These are phyloP conservation scores for Metarhizium rileyi DNA, from an alignment of 2,329 filamentous ascomycete genomes.

Conservation along the genomic window DNA sequence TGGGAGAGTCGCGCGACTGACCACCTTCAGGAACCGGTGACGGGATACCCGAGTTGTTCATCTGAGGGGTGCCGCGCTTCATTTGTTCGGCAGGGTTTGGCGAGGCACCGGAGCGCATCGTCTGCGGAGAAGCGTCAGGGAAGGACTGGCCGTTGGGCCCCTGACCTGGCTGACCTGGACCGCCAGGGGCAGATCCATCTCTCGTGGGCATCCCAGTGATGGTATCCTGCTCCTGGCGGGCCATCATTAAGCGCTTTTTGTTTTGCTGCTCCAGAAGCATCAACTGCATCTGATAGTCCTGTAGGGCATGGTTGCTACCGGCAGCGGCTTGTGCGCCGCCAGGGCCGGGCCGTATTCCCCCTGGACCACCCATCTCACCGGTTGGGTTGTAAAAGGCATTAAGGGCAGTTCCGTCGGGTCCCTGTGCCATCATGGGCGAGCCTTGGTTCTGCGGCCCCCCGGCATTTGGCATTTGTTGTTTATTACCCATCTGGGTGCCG, in stretches of 20 bases:
- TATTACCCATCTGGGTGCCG: constrained; percentile 69
- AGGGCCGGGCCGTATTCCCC: constrained; percentile 47
- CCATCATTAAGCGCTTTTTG: constrained; percentile 78
- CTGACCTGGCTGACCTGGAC: constrained; percentile 43
- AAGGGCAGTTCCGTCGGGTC: constrained; percentile 52
- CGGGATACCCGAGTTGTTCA: constrained; percentile 58
- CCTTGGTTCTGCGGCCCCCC: constrained; percentile 64
- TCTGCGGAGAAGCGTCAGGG: constrained; percentile 61
- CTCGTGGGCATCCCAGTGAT: constrained; percentile 36
- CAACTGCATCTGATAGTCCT: constrained; percentile 84
- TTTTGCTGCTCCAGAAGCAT: constrained; percentile 84
- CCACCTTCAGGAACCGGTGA: constrained; percentile 62
- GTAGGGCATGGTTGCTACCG: constrained; percentile 66
- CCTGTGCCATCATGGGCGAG: constrained; percentile 72
- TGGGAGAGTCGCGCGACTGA: constrained; percentile 57
- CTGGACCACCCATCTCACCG: constrained; percentile 46
- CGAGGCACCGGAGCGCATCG: constrained; percentile 58
- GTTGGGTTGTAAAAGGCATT: constrained; percentile 53
- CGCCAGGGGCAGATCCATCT: constrained; percentile 37
- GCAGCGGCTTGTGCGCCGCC: constrained; percentile 37
- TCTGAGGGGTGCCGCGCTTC: constrained; percentile 67
- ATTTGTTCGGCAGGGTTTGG: constrained; percentile 71
- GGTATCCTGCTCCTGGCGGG: constrained; percentile 66
- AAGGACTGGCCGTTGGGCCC: constrained; percentile 54
- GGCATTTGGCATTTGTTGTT: constrained; percentile 68